Evolutionary conservation across 495 filamentous ascomycete species (phyloP), one percentile per base, ranked within the genome.

Genomic region (Penicillium pancosmium): DNA sequence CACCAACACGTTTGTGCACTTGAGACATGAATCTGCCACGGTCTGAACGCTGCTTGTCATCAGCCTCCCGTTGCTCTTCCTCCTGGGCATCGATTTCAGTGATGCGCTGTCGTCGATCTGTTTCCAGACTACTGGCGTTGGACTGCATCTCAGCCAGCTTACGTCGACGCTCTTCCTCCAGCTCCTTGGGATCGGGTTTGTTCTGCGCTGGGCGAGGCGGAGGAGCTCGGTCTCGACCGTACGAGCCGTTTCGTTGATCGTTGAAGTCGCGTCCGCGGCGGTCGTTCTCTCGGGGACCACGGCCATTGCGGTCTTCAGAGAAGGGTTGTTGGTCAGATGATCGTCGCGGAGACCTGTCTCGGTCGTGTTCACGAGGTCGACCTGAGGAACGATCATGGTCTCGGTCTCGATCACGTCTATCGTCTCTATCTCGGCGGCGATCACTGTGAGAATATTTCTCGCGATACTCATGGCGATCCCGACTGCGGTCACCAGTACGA

Each of bases 121-220:
- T 63, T 69, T 97, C 90, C 58, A 98, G 79, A 12, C 89, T 83
- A 3, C 80, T 78, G n/a, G 94, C 94, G 54, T 90, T 91, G 23
- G 83, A 81, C 66, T 92, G 90, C 94, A 98, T 98, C 35, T 87
- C 89, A 16, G 89, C 91, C 5, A 98, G 78, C 66, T 90, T 93
- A 50, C 73, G 73, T 31, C 69, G 68, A 34, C 76, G 76, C 43
- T 82, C 78, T 58, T 78, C 77, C 34, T 76, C 71, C 15, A 56
- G 44, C 4, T 66, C 68, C 33, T 72, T 72, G 19, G 63, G 57
- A 18, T 68, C 65, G 11, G 57, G 48, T 18, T 54, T 63, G 23
- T 60, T 51, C 13, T 63, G 49, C 21, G 56, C 55, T 10, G 59
- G 31, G 11, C 53, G 62, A 36, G 64, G 35, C 13, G 52, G 36